Base-by-base conservation (phyloP, 116 monocot species). In the Trichopus zeylanicus region DNA sequence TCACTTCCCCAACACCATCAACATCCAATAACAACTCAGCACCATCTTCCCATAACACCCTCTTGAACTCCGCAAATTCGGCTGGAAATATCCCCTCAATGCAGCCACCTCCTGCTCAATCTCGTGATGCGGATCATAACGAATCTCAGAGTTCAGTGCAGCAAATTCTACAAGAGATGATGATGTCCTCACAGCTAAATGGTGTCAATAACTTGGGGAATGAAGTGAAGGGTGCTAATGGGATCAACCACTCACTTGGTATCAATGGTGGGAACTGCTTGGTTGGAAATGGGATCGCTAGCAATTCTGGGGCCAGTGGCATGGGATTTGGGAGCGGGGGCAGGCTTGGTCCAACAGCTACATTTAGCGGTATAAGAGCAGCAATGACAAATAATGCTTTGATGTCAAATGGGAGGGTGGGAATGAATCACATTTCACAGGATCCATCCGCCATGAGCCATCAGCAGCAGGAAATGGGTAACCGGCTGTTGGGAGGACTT, bases 121-220 rank as follows among this genome's bases (percentile, higher is more conserved):
- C 72, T n/a, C 75, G 59, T 32, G 84, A 86, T 23, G 47, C 74
- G 0, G 82, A 91, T 13, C 63, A 64, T 22, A 65, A 57, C 28
- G 87, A 85, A 10, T 65, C 87, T 1, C 97, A 82, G 62, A 85
- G 75, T 52, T 87, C 97, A 0, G 78, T 98, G 23, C 87, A 87
- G 25, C 78, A 78, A 55, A 81, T 91, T 27, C 58, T 91, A 35
- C 91, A 87, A 61, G 91, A 87, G 53, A 68, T 90, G 75, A 87
- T 83, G 72, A 78, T 84, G 79, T 70, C 79, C 20, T 79, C 95
- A 3, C 81, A 80, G 39, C 48, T 70, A 6, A 89, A 79, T 46
- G 76, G 81, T 46, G 57, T 57, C 2, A 47, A 35, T 26, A 26
- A 58, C 16, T 4, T 80, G 23, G 88, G 77, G 1, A 82, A 67